phyloP scores from a whole-genome alignment of 306 rosid genomes.

The Dicorynia guianensis region DNA sequence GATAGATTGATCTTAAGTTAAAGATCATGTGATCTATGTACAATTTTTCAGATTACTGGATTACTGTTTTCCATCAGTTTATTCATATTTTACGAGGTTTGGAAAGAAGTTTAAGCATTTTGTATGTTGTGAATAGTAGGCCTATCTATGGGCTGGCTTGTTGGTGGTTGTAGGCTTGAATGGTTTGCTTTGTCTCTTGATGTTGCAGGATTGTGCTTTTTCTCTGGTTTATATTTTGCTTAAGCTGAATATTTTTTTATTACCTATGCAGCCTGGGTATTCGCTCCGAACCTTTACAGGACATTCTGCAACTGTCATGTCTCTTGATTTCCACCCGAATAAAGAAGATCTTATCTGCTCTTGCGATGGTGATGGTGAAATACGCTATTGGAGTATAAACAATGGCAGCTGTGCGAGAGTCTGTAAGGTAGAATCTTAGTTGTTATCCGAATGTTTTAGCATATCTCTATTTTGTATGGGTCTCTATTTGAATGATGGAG shows the following conservation, averaged over 20 bases:
- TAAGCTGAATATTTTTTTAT: conserved; percentile 12
- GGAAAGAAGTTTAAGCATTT: background rate
- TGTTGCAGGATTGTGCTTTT: conserved; percentile 19
- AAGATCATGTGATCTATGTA: conserved; percentile 21
- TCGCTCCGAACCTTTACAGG: conserved; percentile 89
- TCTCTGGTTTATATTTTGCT: conserved; percentile 20
- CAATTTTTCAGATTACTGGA: background rate
- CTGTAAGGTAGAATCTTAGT: conserved; percentile 67
- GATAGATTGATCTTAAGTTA: background rate
- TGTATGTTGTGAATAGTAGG: background rate
- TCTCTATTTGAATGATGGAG: background rate
- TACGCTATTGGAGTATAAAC: conserved; percentile 93
- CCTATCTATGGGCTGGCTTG: conserved; percentile 2
- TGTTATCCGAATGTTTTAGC: background rate
- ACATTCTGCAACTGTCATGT: conserved; percentile 80
- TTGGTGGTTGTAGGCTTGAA: conserved; percentile 21
- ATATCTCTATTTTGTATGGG: conserved; percentile 14
- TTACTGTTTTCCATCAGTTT: background rate
- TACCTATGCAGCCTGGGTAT: conserved; percentile 78
- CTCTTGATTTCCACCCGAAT: conserved; percentile 95
- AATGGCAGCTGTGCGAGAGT: conserved; percentile 78
- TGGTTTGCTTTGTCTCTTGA: conserved; percentile 31
- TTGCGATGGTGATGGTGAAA: conserved; percentile 93
- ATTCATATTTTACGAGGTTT: background rate
- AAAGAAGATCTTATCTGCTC: conserved; percentile 93